phyloP scores from a whole-genome alignment of 176 grass and related monocot genomes.

The Pharus latifolius region DNA sequence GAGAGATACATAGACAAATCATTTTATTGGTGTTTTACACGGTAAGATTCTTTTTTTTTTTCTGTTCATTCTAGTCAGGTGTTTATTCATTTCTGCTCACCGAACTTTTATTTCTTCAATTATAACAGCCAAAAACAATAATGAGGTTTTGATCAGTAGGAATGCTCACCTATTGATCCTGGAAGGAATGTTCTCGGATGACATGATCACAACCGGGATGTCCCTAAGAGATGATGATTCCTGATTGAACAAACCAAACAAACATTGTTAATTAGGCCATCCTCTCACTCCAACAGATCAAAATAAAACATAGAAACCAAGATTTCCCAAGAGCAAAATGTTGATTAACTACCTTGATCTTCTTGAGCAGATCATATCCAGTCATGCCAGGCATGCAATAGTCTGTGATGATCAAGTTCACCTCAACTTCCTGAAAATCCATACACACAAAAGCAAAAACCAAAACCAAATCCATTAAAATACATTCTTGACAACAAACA shows the following conservation, averaged over 20 bases:
- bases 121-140: neutral
- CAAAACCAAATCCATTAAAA: neutral
- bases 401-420: constrained; percentile 94
- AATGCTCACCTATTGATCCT: constrained; percentile 68
- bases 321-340: neutral
- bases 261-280: neutral
- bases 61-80: neutral
- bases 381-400: constrained; percentile 98
- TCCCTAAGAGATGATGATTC: constrained; percentile 42
- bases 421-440: constrained; percentile 48
- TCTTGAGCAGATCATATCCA: constrained; percentile 67
- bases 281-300: neutral
- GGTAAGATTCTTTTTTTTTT: no score
- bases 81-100: neutral
- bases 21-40: no score
- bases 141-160: neutral
- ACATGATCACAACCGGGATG: constrained; percentile 66
- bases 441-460: constrained; percentile 15
- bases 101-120: neutral
- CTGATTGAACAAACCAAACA: constrained; percentile 20
- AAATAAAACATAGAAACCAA: neutral
- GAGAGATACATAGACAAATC: no score
- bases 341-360: constrained; percentile 32
- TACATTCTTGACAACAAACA: neutral
- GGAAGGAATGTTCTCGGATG: constrained; percentile 52